Evolutionary conservation across 768 basidiomycete species (phyloP), one percentile per base, ranked within the genome.

Genomic region (Lactarius vividus): DNA sequence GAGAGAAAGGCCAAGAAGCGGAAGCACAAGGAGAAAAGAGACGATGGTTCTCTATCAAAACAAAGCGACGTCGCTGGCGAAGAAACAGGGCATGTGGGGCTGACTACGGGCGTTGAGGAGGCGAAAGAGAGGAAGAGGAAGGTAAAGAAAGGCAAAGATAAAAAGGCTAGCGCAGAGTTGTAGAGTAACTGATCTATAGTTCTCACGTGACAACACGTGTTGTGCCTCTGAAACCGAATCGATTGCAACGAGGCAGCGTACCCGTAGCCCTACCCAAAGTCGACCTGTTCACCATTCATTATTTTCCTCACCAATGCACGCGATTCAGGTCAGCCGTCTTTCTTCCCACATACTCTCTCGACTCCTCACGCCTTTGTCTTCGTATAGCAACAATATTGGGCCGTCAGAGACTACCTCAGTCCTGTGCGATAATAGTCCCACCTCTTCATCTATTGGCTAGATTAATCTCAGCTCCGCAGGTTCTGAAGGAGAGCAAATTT

Each of bases 401-500:
- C 91, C 18, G 88, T 97, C 65, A 88, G 96, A 72, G 96, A 98
- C 75, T 95, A 96, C 77, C 88, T 98, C 65, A 91, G 88, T 72
- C 92, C 92, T 23, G 92, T 93, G 77, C 76, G 89, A 79, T 70
- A 58, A 33, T 56, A 39, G 44, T 57, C 65, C 66, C 58, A 66
- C 69, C 67, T 57, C 11, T 59, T 46, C 64, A 71, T 67, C 67
- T 72, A 73, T 67, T 74, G 77, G 67, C 76, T 68, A 72, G 70
- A 75, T 75, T 72, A 65, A 71, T 75, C 46, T 69, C 70, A 52
- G 54, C 53, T 33, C 69, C 35, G 4, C 76, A 97, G 94, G 95
- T 99, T 28, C 85, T 98, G 70, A 93, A 89, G 74, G 96, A 98
- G 80, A 94, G 92, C 80, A 98, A 98, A 77, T 99, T 99, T 83